Percentiles rank a stretch among this genome's conserved stretches.
Evolutionary conservation across 2,329 filamentous ascomycete species (phyloP).

Genomic region (Cercospora canescens): DNA sequence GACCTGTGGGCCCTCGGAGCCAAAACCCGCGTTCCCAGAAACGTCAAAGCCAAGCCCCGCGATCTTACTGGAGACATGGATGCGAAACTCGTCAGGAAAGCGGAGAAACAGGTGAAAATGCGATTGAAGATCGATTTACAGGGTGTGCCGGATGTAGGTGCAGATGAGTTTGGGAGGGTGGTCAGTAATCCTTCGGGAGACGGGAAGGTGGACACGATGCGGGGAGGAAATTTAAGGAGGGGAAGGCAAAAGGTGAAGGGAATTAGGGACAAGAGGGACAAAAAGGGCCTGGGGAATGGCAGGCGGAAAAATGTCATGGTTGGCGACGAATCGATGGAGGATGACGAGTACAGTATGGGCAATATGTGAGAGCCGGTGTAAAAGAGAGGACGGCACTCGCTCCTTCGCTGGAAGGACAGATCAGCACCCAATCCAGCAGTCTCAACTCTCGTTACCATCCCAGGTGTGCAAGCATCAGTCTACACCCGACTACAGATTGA

Average conservation of each 20-base stretch:
- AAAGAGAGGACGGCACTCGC: neutral
- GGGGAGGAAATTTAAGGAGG: constrained; percentile 25
- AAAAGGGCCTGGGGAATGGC: constrained; percentile 35
- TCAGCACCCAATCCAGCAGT: neutral
- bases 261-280: constrained; percentile 38
- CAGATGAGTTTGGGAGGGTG: constrained; percentile 26
- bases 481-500: too few species aligned
- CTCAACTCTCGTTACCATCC: neutral
- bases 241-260: constrained; percentile 38
- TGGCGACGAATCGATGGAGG: neutral
- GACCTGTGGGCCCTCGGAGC: constrained; percentile 94
- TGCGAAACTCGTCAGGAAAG: constrained; percentile 16
- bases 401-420: neutral
- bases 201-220: neutral
- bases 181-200: neutral
- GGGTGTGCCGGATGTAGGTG: constrained; percentile 12
- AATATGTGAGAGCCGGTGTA: neutral
- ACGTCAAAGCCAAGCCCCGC: constrained; percentile 24
- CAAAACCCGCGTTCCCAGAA: constrained; percentile 72
- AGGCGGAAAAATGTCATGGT: constrained; percentile 25
- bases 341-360: neutral
- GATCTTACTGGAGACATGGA: constrained; percentile 21
- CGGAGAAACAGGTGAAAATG: constrained; percentile 10
- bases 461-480: neutral
- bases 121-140: constrained; percentile 5